A percentile compares a stretch with the other conserved stretches of the same genome.
Evolutionary conservation across 306 rosid genomes (phyloP).

Genomic region (Trifolium dubium): DNA sequence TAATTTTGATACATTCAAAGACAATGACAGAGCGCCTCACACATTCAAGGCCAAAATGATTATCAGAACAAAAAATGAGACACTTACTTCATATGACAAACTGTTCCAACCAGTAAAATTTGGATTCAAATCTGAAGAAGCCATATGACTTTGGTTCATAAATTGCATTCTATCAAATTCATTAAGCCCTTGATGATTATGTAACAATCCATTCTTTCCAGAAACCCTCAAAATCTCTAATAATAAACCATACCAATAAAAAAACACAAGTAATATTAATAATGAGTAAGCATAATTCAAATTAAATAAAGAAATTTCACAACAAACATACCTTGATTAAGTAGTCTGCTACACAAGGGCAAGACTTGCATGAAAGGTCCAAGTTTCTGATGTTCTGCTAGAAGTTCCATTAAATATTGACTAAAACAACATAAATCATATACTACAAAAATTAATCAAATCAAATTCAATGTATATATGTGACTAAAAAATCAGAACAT

Average conservation of each 20-base stretch:
- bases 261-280: constrained; percentile 14
- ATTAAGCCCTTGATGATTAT: constrained; percentile 53
- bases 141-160: constrained; percentile 45
- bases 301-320: constrained; percentile 31
- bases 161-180: constrained; percentile 53
- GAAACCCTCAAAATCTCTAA: constrained; percentile 59
- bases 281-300: constrained; percentile 30
- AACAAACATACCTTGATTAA: constrained; percentile 55
- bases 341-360: constrained; percentile 58
- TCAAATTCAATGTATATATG: not conserved
- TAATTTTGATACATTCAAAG: not conserved
- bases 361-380: constrained; percentile 64
- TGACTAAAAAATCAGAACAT: constrained; percentile 14
- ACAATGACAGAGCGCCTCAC: not conserved
- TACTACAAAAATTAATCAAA: constrained; percentile 34
- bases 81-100: constrained; percentile 54
- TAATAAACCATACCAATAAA: not conserved
- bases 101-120: constrained; percentile 56
- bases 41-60: not conserved
- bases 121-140: constrained; percentile 47
- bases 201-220: constrained; percentile 54
- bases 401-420: constrained; percentile 59
- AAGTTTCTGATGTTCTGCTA: constrained; percentile 61
- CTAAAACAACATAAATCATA: constrained; percentile 42
- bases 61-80: not conserved